phyloP scores from a whole-genome alignment of 495 filamentous ascomycete species.

The Echria macrotheca region DNA sequence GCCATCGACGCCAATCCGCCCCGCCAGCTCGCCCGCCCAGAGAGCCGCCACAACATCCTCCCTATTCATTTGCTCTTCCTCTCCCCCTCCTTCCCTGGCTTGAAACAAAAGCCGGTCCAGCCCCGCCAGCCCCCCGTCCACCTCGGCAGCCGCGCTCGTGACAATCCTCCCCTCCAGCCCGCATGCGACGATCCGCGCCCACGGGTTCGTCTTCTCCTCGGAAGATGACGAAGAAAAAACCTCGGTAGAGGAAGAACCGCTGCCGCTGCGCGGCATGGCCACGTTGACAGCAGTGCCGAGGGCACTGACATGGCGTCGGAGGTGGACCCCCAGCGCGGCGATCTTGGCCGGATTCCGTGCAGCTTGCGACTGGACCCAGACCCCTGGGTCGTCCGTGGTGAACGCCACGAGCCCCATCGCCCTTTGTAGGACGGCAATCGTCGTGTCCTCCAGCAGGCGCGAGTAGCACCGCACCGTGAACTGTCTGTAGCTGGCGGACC shows the following conservation, averaged over 20 bases:
- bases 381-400: conserved; percentile 73
- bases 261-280: conserved; percentile 41
- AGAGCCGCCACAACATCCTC: conserved; percentile 8
- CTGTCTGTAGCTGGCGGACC: conserved; percentile 27
- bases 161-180: conserved; percentile 72
- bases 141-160: conserved; percentile 54
- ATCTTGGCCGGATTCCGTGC: conserved; percentile 58
- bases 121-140: conserved; percentile 19
- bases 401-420: conserved; percentile 53
- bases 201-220: conserved; percentile 34
- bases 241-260: too few relatives aligned
- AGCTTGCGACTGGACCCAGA: conserved; percentile 55
- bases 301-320: conserved; percentile 76
- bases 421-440: conserved; percentile 54
- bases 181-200: conserved; percentile 73
- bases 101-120: background rate
- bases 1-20: conserved; percentile 19
- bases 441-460: conserved; percentile 65
- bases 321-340: conserved; percentile 81
- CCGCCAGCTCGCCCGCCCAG: conserved; percentile 25
- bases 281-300: conserved; percentile 86
- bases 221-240: too few relatives aligned
- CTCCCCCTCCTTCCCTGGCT: background rate
- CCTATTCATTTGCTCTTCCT: background rate
- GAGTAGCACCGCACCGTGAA: conserved; percentile 62